Evolutionary conservation across 1,139 yeast genomes (phyloP), one percentile per base, ranked within the genome.

Genomic region (Lodderomyces orthopsilosis): DNA sequence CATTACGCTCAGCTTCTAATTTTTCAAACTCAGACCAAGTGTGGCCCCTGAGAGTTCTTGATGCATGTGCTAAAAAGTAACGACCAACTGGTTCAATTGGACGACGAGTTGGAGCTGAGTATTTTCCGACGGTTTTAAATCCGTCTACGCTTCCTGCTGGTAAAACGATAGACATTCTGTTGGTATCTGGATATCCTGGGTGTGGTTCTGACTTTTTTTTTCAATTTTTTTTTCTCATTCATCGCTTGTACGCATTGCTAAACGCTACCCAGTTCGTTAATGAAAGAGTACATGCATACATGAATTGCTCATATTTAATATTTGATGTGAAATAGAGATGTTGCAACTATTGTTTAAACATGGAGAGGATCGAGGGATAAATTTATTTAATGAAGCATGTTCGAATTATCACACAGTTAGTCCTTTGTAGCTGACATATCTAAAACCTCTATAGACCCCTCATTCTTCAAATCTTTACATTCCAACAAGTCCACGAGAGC

Each of bases 11-110:
- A 49, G 96, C 97, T 75, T 91, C 95, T 56, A 90, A 74, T 65
- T 86, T 84, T 72, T 93, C 98, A 61, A 81, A 93, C 70, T 94
- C 98, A 43, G 97, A 89, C 96, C 97, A 93, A 46, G 98, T 89
- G 72, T 95, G 96, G 66, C 96, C 96, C 70, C 96, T 83, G 56
- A 91, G 76, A 49, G 95, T 82, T 77, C 98, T 86, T 56, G 96
- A 84, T 48, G 98, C 98, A 62, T 94, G 98, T 46, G 97, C 96
- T 60, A 94, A 77, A 73, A 89, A 93, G 63, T 80, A 86, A 53
- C 94, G 94, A 44, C 99, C 99, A 54, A 91, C 97, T 32, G 98
- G 98, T 71, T 93, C 98, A 53, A 91, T 76, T 50, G 93, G 85
- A 65, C 96, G 91, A 62, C 88, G 87, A 43, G 78, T 78, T 44